Base-by-base conservation (phyloP, 495 filamentous ascomycete genomes). In the Glarea lozoyensis region DNA sequence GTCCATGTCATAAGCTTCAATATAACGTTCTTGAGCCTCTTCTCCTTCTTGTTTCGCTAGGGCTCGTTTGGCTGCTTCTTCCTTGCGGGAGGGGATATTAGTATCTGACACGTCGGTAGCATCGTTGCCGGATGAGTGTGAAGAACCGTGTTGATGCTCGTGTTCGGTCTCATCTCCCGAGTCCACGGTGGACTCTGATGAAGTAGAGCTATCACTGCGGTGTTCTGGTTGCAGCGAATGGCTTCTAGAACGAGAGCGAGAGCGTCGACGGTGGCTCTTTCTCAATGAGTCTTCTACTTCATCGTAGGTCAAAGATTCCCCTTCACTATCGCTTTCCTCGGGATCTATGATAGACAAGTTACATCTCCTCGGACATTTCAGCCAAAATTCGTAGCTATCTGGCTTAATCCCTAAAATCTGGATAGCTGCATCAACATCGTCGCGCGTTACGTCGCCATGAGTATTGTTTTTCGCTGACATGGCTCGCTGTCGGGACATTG, bases 401-500 rank as follows among this genome's bases (percentile, higher is more conserved):
- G 42, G 35, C 23, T 61, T 49, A 43, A 84, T 47, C 0, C 69
- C 64, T 0, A 84, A 57, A 1, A 73, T 71, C 10, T 79, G 63
- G 2, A 77, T 56, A 0, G 86, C 85, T 1, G 82, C 76, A 17
- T 63, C 53, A 1, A 90, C 83, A 53, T 94, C 88, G 31, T 63
- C 58, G 2, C 41, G 49, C 40, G 62, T 71, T 19, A 92, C 70
- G 0, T 61, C 34, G 2, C 49, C 52, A 15, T 55, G 50, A 10
- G 53, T 54, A 12, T 60, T 54, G 32, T 63, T 46, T 27, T 62
- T 56, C 2, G 58, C 53, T 55, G 51, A 59, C 62, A 48, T 67
- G 20, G 60, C 70, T 44, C 64, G 73, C 22, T 67, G 56, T 45
- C 66, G 69, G 50, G 69, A 79, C 67, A 70, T 70, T 10, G 82